Evolutionary conservation across 1,284 basidiomycete genomes (phyloP), one percentile per base, ranked within the genome.

Genomic region (Marasmius oreades): DNA sequence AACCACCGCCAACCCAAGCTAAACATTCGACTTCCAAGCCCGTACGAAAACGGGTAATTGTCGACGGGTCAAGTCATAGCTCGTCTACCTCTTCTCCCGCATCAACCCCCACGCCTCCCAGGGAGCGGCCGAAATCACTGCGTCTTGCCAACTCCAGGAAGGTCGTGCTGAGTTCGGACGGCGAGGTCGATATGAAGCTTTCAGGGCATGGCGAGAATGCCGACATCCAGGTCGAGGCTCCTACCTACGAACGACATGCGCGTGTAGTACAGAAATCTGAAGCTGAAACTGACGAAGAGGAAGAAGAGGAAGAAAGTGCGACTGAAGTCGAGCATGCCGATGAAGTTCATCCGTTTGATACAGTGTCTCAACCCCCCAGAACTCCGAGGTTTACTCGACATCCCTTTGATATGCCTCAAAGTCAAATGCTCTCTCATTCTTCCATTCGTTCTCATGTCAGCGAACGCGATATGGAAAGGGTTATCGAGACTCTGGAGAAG

Each of bases 401-500:
- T 51, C 48, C 55, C 11, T 51, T 55, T 37, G 42, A 56, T 18
- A 18, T 34, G 6, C 20, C 55, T n/a, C 52, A 53, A 33, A 22
- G 24, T 39, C 52, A 50, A n/a, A 18, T 26, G 16, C 37, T 6
- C 5, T 48, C 46, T 8, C 12, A 28, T 5, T 31, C 26, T 2
- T 50, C 47, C 28, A 20, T 31, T 12, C 47, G 47, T 12, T 50
- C 47, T 31, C 47, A 50, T 46, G 56, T 58, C 8, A 58, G 56
- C 24, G 43, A 36, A 5, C 26, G 50, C 14, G 50, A 53, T 10
- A 53, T 53, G 8, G 48, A 54, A 2, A 51, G 33, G 3, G 56
- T 58, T 6, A 45, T 58, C 22, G 36, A 50, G 24, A 47, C 48
- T 2, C 22, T 58, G 22, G 50, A 54, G 22, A 44, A 46, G 23